phyloP scores from a whole-genome alignment of 352 stramenopile species.

The Globisporangium acanthophoron region DNA sequence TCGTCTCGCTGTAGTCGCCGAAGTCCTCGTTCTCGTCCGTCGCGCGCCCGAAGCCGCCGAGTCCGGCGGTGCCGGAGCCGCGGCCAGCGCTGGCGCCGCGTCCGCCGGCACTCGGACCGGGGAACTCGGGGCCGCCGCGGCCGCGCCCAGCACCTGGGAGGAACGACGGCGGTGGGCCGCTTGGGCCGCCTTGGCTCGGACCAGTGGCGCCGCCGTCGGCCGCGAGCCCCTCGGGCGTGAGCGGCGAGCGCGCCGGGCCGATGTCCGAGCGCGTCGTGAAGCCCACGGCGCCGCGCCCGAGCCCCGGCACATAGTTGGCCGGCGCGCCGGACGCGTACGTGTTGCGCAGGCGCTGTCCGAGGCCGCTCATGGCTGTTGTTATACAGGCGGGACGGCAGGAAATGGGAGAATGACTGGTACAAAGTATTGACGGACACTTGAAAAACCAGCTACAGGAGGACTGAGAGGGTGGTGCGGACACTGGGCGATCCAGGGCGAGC shows the following conservation, averaged over 20 bases:
- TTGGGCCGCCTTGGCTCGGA: neutral
- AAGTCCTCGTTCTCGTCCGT: constrained; percentile 86
- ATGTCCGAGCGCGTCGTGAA: constrained; percentile 98
- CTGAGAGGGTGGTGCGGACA: too few relatives aligned
- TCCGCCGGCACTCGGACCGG: neutral
- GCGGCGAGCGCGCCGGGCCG: constrained; percentile 80
- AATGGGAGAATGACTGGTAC: too few relatives aligned
- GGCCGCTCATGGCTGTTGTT: constrained; percentile 43
- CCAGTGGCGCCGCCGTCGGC: constrained; percentile 32
- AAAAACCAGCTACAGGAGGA: too few relatives aligned
- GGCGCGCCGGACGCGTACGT: constrained; percentile 88
- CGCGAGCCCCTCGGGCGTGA: constrained; percentile 15
- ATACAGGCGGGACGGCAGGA: too few relatives aligned
- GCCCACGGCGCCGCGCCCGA: constrained; percentile 93
- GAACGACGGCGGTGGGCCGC: constrained; percentile 39
- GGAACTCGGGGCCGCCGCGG: constrained; percentile 50
- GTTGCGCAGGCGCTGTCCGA: constrained; percentile 66
- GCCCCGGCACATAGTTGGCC: constrained; percentile 94
- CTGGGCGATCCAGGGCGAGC: too few relatives aligned
- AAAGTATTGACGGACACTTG: too few relatives aligned
- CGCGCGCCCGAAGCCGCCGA: constrained; percentile 80
- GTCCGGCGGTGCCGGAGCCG: constrained; percentile 71
- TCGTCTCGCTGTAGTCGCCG: constrained; percentile 88
- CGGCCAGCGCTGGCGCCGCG: constrained; percentile 37
- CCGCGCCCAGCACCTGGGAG: constrained; percentile 87